Evolutionary conservation across 305 asterid genomes (phyloP).

Genomic region (Plantago coronopus): DNA sequence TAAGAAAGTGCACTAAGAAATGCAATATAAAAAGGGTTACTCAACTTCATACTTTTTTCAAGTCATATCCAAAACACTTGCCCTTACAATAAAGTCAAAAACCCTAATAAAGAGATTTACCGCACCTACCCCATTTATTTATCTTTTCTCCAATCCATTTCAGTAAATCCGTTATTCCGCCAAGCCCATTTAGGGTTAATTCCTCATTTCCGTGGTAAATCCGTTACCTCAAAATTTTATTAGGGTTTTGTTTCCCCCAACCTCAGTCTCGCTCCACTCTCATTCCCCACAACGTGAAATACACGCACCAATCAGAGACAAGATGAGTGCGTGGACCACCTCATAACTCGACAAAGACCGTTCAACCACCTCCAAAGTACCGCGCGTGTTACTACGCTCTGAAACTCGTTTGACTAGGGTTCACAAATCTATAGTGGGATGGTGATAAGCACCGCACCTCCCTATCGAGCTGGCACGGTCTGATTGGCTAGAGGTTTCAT

Average conservation of each 20-base stretch:
- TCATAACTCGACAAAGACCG: conserved; percentile 28
- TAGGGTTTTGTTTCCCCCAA: conserved; percentile 35
- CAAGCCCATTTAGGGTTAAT: conserved; percentile 30
- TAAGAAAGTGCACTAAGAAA: no score
- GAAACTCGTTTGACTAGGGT: conserved; percentile 36
- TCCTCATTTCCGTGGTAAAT: conserved; percentile 23
- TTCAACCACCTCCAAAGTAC: conserved; percentile 8
- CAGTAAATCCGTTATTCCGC: no score
- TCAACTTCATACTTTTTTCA: no score
- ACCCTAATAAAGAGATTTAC: no score
- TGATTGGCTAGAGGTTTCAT: conserved; percentile 26
- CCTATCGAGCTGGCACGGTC: conserved; percentile 27
- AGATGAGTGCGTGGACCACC: conserved; percentile 26
- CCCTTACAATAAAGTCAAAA: no score
- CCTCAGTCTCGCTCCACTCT: conserved; percentile 12
- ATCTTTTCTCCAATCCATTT: no score
- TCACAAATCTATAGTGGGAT: conserved; percentile 28
- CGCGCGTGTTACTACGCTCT: conserved; percentile 26
- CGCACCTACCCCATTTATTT: no score
- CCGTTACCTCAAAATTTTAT: conserved; percentile 28
- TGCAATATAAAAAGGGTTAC: no score
- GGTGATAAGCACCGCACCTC: conserved; percentile 38
- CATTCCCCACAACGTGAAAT: rapidly evolving
- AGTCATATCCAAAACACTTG: no score
- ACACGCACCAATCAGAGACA: conserved; percentile 33